Base-by-base conservation (phyloP, 1,284 basidiomycete genomes). In the Sporisorium reilianum region DNA sequence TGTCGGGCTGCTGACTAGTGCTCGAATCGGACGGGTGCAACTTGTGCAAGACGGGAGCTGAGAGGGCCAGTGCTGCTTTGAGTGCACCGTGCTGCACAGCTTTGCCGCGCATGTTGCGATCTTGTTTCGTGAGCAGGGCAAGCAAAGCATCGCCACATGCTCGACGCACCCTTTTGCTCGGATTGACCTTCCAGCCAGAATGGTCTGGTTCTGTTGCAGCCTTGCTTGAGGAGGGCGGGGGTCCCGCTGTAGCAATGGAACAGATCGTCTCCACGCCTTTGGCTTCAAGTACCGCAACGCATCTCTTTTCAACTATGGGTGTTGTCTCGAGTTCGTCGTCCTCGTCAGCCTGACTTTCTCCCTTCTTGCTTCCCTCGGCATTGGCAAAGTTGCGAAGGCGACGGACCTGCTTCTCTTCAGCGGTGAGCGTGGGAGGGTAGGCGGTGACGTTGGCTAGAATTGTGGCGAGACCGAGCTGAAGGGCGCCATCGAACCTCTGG, bases 31-130 rank as follows among this genome's bases (percentile, higher is more conserved):
- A 26, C 5, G 36, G 40, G 2, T 51, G 38, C 40, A 71, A 16
- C 4, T 32, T n/a, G n/a, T 60, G 56, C 20, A 71, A 46, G 2
- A 73, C 56, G 5, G 71, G 62, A 20, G 55, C 59, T 1, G 71
- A 65, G 2, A 95, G 88, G 5, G 86, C 86, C 28, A 89, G 87
- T 44, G 96, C 86, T 2, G 91, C 88, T 77, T 91, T 93, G 16
- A 90, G 90, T 0, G 93, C 94, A 38, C 96, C 96, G 52, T 90
- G 89, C 80, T 93, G 93, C 28, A 98, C 86, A 18, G 97, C 89
- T 61, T 88, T 88, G 5, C 93, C 91, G 78, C 96, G 88, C 64
- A 91, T 90, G 7, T 89, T 88, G 76, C 90, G 90, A 75, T 93
- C 91, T 75, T 93, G 81, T 46, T 77, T 70, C 25, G 77, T 76